A percentile compares a stretch with the other conserved stretches of the same genome.
Conservation (phyloP, 306 rosid genomes). For the Quercus cerris region DNA sequence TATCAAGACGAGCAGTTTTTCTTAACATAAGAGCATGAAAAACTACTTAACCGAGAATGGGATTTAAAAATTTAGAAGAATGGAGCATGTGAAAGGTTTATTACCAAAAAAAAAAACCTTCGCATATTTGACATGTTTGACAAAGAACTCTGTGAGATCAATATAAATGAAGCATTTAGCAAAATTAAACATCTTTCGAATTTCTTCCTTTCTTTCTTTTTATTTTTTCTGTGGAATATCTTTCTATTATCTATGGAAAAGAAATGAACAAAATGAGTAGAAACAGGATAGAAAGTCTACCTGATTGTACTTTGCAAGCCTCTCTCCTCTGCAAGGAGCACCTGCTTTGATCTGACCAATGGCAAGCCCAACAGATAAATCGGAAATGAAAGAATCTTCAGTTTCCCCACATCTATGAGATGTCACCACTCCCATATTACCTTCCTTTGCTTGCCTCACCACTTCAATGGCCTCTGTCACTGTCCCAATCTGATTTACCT, state of each 20-base stretch:
- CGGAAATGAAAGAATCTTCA: constrained; percentile 83
- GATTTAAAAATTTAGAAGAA: background rate
- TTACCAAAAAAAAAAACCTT: background rate
- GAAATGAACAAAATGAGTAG: constrained; percentile 4
- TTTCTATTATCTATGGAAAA: background rate
- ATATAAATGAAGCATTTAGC: background rate
- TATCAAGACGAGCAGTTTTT: background rate
- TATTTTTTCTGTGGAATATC: background rate
- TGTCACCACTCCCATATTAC: constrained; percentile 78
- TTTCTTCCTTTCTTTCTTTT: too few species aligned
- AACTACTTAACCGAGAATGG: background rate
- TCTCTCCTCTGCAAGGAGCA: constrained; percentile 98
- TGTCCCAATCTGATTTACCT: constrained; percentile 95
- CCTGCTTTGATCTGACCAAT: constrained; percentile 92
- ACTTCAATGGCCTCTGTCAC: constrained; percentile 87
- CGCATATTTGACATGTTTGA: background rate
- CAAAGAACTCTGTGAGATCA: background rate
- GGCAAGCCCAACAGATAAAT: constrained; percentile 89
- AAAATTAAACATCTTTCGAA: too few species aligned
- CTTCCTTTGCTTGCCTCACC: constrained; percentile 82
- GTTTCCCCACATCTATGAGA: constrained; percentile 96
- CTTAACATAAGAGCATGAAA: background rate
- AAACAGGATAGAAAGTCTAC: constrained; percentile 30
- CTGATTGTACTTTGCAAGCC: constrained; percentile 93
- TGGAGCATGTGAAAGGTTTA: background rate